A percentile compares a stretch with the other conserved stretches of the same genome.
These are phyloP conservation scores for Suhomyces maxii DNA, from an alignment of 1,139 yeast genomes.

Conservation along the genomic window DNA sequence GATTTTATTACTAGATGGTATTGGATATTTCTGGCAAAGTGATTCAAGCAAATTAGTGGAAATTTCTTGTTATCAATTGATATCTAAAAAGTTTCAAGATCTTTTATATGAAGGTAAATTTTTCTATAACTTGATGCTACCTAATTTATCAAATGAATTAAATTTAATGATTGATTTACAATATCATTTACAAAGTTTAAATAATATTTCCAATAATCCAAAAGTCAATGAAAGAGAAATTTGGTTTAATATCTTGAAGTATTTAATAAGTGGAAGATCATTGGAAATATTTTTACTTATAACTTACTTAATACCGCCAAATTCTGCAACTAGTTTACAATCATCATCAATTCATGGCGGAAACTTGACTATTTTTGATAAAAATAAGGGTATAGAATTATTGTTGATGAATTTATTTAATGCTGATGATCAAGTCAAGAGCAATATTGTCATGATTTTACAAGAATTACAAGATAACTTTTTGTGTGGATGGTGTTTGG, in stretches of 20 bases:
- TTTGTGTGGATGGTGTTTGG: constrained; percentile 50
- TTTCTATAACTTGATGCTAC: constrained; percentile 35
- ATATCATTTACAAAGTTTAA: constrained; percentile 42
- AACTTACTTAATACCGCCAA: constrained; percentile 48
- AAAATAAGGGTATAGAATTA: constrained; percentile 48
- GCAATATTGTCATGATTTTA: constrained; percentile 43
- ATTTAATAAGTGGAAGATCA: constrained; percentile 45
- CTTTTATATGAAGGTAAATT: constrained; percentile 37
- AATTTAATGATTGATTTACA: constrained; percentile 48
- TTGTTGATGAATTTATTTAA: constrained; percentile 48
- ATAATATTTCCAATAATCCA: constrained; percentile 16
- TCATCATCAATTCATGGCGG: constrained; percentile 44
- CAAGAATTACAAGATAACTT: constrained; percentile 49
- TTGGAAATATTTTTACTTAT: constrained; percentile 42
- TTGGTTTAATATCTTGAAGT: constrained; percentile 49
- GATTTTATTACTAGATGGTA: constrained; percentile 41
- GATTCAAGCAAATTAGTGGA: constrained; percentile 45
- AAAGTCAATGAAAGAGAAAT: constrained; percentile 37
- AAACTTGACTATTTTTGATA: constrained; percentile 45
- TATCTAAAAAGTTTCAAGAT: constrained; percentile 39
- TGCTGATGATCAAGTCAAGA: constrained; percentile 45
- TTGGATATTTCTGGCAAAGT: constrained; percentile 47
- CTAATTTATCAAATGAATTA: constrained; percentile 43
- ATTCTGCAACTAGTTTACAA: constrained; percentile 42
- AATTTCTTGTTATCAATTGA: constrained; percentile 44